phyloP scores from a whole-genome alignment of 148 eudicot genomes.

The Simmondsia chinensis region DNA sequence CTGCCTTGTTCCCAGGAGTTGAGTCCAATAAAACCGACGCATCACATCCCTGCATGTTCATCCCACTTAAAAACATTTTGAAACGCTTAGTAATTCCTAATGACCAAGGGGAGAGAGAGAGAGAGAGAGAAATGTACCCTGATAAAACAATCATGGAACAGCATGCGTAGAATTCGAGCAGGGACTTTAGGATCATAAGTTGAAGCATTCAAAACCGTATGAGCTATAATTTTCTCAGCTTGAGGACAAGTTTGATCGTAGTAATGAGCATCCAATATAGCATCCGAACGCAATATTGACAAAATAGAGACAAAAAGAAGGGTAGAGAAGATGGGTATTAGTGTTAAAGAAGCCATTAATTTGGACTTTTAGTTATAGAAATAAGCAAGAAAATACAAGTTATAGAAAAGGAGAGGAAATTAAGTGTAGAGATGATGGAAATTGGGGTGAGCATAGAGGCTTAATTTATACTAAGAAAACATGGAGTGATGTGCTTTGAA shows the following conservation, averaged over 20 bases:
- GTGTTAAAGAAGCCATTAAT: constrained; percentile 8
- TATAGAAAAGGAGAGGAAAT: too few relatives aligned
- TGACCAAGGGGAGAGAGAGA: background rate
- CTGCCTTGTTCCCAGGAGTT: constrained; percentile 49
- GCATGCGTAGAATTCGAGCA: constrained; percentile 62
- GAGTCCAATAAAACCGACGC: constrained; percentile 61
- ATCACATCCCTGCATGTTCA: constrained; percentile 85
- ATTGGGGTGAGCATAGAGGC: background rate
- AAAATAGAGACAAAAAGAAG: constrained; percentile 18
- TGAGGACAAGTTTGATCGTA: constrained; percentile 55
- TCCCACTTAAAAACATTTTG: too few relatives aligned
- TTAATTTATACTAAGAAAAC: constrained; percentile 5
- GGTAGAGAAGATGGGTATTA: background rate
- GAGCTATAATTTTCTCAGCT: constrained; percentile 35
- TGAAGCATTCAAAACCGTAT: constrained; percentile 43
- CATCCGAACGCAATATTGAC: constrained; percentile 17
- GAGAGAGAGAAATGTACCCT: constrained; percentile 24
- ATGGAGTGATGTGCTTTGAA: background rate
- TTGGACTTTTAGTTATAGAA: too few relatives aligned
- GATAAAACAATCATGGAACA: constrained; percentile 68
- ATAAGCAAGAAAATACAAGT: too few relatives aligned
- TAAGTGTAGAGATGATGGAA: background rate
- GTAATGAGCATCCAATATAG: constrained; percentile 34
- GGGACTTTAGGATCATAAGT: constrained; percentile 48
- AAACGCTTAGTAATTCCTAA: too few relatives aligned